Conservation (phyloP, 306 rosid genomes). For the Pachyrhizus erosus region DNA sequence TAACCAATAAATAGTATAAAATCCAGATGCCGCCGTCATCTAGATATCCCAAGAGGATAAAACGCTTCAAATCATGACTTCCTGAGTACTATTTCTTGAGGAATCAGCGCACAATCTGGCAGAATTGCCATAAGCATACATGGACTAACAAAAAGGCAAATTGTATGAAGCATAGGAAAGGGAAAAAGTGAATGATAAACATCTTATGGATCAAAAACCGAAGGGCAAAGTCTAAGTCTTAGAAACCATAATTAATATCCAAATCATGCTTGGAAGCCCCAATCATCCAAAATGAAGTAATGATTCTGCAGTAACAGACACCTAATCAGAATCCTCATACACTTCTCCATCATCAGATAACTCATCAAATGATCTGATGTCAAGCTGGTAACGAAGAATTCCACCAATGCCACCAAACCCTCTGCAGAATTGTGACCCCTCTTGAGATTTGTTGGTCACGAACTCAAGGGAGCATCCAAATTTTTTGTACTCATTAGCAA, state of each 20-base stretch:
- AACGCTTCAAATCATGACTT: background rate
- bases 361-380: constrained; percentile 13
- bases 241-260: background rate
- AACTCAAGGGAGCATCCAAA: constrained; percentile 9
- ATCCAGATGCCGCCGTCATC: background rate
- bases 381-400: constrained; percentile 20
- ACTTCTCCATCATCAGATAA: constrained; percentile 16
- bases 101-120: background rate
- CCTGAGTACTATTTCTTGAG: background rate
- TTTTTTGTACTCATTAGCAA: constrained; percentile 1
- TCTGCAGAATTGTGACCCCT: constrained; percentile 1
- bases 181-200: background rate
- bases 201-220: background rate
- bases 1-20: background rate
- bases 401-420: constrained; percentile 23
- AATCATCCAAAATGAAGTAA: background rate
- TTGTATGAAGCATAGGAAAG: background rate
- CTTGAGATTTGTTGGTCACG: constrained; percentile 23
- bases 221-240: background rate
- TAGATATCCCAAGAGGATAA: background rate
- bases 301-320: background rate
- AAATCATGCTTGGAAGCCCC: background rate
- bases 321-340: constrained; percentile 3
- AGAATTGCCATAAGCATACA: constrained; percentile 9
- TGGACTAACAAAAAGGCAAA: background rate